phyloP scores from a whole-genome alignment of 768 basidiomycete genomes.

The Leucocoprinus birnbaumii region DNA sequence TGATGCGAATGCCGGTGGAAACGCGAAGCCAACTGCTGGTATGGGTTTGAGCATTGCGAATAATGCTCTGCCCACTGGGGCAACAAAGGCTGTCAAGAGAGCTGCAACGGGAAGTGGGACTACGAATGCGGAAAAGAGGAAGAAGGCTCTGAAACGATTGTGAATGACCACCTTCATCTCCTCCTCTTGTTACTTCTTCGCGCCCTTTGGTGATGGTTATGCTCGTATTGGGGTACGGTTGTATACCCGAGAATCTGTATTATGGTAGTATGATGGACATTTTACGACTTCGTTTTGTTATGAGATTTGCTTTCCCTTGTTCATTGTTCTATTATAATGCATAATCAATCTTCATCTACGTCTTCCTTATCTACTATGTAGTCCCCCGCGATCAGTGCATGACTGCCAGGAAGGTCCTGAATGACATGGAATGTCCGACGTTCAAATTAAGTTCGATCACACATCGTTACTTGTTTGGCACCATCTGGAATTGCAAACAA shows the following conservation, averaged over 20 bases:
- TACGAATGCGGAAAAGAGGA: conserved; percentile 74
- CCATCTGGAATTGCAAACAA: not conserved
- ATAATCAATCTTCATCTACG: not conserved
- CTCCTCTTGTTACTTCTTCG: too few relatives aligned
- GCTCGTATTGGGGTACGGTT: not conserved
- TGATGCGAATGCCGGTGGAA: conserved; percentile 58
- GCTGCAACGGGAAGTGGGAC: conserved; percentile 49
- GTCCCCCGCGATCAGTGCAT: not conserved
- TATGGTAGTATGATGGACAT: not conserved
- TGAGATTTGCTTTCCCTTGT: conserved; percentile 6
- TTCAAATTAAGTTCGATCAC: not conserved
- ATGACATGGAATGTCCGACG: not conserved
- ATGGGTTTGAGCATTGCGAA: conserved; percentile 32
- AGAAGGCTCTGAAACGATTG: conserved; percentile 84
- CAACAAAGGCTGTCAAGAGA: conserved; percentile 67
- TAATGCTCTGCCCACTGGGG: conserved; percentile 25
- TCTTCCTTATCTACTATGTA: not conserved
- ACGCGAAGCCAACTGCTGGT: conserved; percentile 27
- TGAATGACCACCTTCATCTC: conserved; percentile 21
- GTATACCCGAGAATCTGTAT: not conserved
- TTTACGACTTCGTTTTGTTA: not conserved
- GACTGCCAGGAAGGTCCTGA: not conserved
- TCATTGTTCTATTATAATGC: not conserved
- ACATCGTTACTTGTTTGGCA: not conserved
- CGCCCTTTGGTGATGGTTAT: not conserved